Evolutionary conservation across 2,329 filamentous ascomycete species (phyloP).

Genomic region (Trichoderma guizhouense): DNA sequence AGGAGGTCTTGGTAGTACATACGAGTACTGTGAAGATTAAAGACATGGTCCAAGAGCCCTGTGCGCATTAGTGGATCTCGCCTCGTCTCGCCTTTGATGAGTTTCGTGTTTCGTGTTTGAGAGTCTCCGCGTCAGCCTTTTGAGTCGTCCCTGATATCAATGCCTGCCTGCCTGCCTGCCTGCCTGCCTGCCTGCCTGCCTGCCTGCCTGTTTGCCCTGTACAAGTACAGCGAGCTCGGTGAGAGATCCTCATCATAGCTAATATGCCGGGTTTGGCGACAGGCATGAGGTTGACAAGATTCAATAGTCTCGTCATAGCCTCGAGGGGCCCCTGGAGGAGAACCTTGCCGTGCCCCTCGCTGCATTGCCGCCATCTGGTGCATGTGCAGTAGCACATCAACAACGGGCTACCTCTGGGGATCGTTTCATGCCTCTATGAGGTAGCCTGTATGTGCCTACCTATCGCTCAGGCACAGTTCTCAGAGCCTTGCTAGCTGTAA

Average conservation of each 20-base stretch:
- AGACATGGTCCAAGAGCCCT: not conserved
- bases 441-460: not conserved
- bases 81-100: slow-evolving; percentile 2
- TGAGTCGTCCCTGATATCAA: not conserved
- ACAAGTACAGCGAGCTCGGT: not conserved
- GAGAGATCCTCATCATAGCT: not conserved
- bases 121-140: not conserved
- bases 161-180: not conserved
- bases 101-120: not conserved
- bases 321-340: not conserved
- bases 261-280: not conserved
- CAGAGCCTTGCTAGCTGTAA: not conserved
- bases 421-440: not conserved
- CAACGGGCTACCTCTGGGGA: not conserved
- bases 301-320: not conserved
- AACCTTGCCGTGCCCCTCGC: not conserved
- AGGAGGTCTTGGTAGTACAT: not conserved
- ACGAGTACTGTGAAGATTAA: not conserved
- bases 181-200: too few relatives aligned
- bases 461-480: not conserved
- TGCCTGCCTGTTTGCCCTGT: not conserved
- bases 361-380: not conserved
- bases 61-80: not conserved
- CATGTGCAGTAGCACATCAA: not conserved
- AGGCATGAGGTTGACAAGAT: not conserved